These are phyloP conservation scores for Leishmania arabica DNA, from an alignment of 208 protist genomes.

Conservation along the genomic window DNA sequence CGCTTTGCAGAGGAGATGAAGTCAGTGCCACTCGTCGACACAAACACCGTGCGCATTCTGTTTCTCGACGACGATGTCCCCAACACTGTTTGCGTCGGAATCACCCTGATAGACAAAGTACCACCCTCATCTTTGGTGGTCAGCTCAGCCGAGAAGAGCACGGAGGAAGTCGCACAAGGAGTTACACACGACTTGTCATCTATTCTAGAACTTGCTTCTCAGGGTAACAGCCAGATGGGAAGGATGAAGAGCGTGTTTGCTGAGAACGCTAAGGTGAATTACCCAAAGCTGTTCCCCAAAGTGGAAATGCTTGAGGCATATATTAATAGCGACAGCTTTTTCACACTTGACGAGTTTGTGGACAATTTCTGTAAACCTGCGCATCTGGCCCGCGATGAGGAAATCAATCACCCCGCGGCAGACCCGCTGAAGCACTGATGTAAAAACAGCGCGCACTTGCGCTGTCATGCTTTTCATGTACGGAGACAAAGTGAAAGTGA, in stretches of 20 bases:
- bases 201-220: conserved; percentile 45
- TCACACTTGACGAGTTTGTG: conserved; percentile 70
- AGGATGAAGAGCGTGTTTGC: conserved; percentile 40
- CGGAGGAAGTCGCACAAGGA: conserved; percentile 55
- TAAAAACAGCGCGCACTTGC: conserved; percentile 4
- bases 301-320: conserved; percentile 46
- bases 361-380: conserved; percentile 59
- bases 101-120: conserved; percentile 58
- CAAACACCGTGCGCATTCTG: conserved; percentile 44
- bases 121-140: conserved; percentile 38
- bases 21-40: conserved; percentile 17
- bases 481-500: neutral
- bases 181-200: conserved; percentile 51
- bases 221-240: conserved; percentile 20
- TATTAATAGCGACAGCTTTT: conserved; percentile 51
- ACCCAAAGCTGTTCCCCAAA: conserved; percentile 72
- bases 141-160: conserved; percentile 35
- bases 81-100: conserved; percentile 10
- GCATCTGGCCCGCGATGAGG: conserved; percentile 53
- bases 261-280: conserved; percentile 72
- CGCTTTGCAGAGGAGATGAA: conserved; percentile 44
- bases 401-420: conserved; percentile 76
- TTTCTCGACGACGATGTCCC: conserved; percentile 75
- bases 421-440: conserved; percentile 81
- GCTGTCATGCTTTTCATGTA: neutral